A percentile compares a stretch with the other conserved stretches of the same genome.
phyloP scores from a whole-genome alignment of 306 rosid genomes.

The Vachellia collinsii region DNA sequence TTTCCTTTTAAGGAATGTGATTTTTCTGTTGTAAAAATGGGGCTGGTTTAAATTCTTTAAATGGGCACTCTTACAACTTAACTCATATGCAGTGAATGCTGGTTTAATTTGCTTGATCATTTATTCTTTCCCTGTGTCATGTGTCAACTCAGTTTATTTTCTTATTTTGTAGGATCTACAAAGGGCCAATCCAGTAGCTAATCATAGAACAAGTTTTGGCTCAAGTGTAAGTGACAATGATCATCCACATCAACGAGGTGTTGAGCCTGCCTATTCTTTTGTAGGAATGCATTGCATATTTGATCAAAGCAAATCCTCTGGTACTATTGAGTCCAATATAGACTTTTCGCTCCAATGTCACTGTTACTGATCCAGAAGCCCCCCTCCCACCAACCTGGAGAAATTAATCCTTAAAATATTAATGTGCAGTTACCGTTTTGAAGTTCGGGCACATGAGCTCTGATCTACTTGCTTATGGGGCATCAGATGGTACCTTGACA shows the following conservation, averaged over 20 bases:
- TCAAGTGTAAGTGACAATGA: constrained; percentile 76
- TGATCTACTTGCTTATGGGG: constrained; percentile 96
- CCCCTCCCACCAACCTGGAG: not conserved
- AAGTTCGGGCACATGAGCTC: constrained; percentile 99
- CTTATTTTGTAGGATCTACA: constrained; percentile 61
- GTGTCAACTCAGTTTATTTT: constrained; percentile 24
- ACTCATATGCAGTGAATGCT: constrained; percentile 11
- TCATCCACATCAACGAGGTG: constrained; percentile 54
- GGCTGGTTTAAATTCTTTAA: constrained; percentile 24
- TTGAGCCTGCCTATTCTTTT: constrained; percentile 88
- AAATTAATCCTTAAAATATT: constrained; percentile 44
- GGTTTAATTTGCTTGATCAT: constrained; percentile 24
- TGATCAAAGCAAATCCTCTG: constrained; percentile 91
- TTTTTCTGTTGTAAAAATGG: constrained; percentile 20
- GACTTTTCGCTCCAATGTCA: constrained; percentile 20
- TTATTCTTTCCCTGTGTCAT: constrained; percentile 12
- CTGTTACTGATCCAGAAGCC: constrained; percentile 21
- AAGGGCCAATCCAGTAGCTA: constrained; percentile 59
- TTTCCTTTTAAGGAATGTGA: constrained; percentile 18
- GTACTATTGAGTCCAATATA: constrained; percentile 48
- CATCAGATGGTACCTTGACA: constrained; percentile 93
- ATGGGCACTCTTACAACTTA: constrained; percentile 21
- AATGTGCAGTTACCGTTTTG: constrained; percentile 79
- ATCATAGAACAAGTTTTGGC: constrained; percentile 77
- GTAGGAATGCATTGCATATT: constrained; percentile 97